Percentiles rank a stretch among this genome's conserved stretches.
Conservation (phyloP, 1,284 basidiomycete species). For the Rhodotorula mucilaginosa region DNA sequence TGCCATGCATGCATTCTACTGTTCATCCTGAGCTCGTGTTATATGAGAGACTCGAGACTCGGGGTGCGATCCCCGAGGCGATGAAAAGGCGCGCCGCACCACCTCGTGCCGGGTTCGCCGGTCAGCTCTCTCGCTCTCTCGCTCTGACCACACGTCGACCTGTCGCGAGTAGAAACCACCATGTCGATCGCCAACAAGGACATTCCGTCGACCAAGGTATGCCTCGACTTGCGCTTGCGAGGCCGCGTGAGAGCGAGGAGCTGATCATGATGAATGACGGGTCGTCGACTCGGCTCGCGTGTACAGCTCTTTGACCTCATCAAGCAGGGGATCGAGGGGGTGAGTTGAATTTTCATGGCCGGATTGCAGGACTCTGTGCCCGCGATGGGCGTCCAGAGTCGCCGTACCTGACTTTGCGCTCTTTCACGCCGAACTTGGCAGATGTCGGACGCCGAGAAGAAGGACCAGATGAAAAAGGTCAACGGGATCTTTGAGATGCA, state of each 20-base stretch:
- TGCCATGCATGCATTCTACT: background rate
- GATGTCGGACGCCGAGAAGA: slow-evolving; percentile 41
- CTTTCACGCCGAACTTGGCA: slow-evolving; percentile 19
- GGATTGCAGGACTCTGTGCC: background rate
- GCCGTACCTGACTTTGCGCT: background rate
- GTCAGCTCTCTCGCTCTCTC: background rate
- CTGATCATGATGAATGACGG: background rate
- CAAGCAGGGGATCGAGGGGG: slow-evolving; percentile 31
- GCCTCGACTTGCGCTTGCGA: background rate
- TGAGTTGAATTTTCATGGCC: background rate
- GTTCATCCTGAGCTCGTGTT: background rate
- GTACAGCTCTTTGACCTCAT: slow-evolving; percentile 42
- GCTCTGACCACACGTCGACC: background rate
- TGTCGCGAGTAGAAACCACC: background rate
- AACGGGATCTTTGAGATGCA: slow-evolving; percentile 45
- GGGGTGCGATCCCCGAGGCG: background rate
- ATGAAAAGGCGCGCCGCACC: background rate
- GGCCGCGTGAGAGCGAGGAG: background rate
- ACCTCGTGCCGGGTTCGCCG: background rate
- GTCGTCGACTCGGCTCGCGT: background rate
- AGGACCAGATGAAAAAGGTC: slow-evolving; percentile 42
- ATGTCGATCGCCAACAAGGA: slow-evolving; percentile 36
- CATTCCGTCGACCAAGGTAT: slow-evolving; percentile 23
- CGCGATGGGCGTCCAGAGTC: background rate
- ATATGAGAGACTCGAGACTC: background rate